Base-by-base conservation (phyloP, 2,329 filamentous ascomycete genomes). In the Penicillium capsulatum region DNA sequence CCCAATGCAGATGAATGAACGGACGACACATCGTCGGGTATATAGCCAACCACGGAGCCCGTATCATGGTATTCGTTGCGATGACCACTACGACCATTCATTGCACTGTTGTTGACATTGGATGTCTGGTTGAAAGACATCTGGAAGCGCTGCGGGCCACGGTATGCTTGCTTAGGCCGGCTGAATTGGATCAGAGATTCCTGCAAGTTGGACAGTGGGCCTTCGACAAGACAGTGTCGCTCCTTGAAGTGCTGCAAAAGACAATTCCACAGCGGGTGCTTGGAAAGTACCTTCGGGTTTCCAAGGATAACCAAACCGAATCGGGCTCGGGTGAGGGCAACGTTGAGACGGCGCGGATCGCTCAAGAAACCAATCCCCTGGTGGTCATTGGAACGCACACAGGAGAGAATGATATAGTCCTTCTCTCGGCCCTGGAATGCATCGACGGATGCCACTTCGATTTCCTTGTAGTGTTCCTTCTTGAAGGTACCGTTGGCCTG, bases 341-440 rank as follows among this genome's bases (percentile, higher is more conserved):
- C 92, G 61, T 98, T 98, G 58, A 98, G 81, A 75, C 92, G 91
- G 51, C 92, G 87, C 36, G 92, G 92, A 56, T 98, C 92, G 45
- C 90, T 97, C 73, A 98, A 74, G 79, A 98, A 98, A 69, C 92
- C 92, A 57, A 98, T 98, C 52, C 92, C 92, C 65, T 98, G 92
- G 64, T 97, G 94, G 58, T 98, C 92, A 63, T 98, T 98, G 62
- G 91, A 97, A 61, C 92, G 87, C 35, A 98, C 92, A 61, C 92
- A 98, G 46, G 92, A 97, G 20, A 98, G 75, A 27, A 98, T 90
- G 58, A 98, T 98, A 59, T 95, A 98, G 62, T 98, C 92, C 71
- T 98, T 98, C 70, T 98, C 92, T 73, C 92, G 85, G 36, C 92
- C 92, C 64, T 98, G 92, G 77, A 98, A 98, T 14, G 92, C 92